Evolutionary conservation across 371 early-diverging fungal species (phyloP).

Genomic region (Mucor piriformis): DNA sequence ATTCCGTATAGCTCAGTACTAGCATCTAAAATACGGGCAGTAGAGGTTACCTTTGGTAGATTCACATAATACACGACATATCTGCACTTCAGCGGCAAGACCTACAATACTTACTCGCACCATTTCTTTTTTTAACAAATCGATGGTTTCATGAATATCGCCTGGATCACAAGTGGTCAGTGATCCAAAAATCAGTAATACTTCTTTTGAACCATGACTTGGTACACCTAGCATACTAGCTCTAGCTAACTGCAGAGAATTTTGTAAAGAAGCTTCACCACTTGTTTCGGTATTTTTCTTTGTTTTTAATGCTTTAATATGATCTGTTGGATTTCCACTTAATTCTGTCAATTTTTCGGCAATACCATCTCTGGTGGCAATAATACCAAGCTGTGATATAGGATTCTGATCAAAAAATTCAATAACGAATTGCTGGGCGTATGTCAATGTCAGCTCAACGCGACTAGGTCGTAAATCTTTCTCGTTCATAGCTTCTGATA

Average conservation of each 20-base stretch:
- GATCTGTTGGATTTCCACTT: conserved; percentile 81
- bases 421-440: conserved; percentile 73
- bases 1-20: background rate
- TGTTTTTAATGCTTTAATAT: conserved; percentile 66
- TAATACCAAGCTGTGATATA: conserved; percentile 86
- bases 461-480: conserved; percentile 84
- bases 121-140: conserved; percentile 62
- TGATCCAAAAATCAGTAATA: conserved; percentile 83
- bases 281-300: conserved; percentile 73
- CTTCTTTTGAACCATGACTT: conserved; percentile 88
- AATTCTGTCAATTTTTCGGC: conserved; percentile 88
- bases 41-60: conserved; percentile 71
- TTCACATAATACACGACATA: conserved; percentile 73
- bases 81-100: conserved; percentile 88
- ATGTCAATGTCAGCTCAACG: conserved; percentile 70
- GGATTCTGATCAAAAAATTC: conserved; percentile 97
- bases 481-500: conserved; percentile 84
- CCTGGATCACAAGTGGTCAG: conserved; percentile 93
- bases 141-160: conserved; percentile 83
- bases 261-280: conserved; percentile 93
- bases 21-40: background rate
- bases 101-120: conserved; percentile 88
- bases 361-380: conserved; percentile 86
- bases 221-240: conserved; percentile 78
- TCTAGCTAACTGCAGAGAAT: conserved; percentile 85